phyloP scores from a whole-genome alignment of 208 protist genomes.

The Endotrypanum monterogeii region DNA sequence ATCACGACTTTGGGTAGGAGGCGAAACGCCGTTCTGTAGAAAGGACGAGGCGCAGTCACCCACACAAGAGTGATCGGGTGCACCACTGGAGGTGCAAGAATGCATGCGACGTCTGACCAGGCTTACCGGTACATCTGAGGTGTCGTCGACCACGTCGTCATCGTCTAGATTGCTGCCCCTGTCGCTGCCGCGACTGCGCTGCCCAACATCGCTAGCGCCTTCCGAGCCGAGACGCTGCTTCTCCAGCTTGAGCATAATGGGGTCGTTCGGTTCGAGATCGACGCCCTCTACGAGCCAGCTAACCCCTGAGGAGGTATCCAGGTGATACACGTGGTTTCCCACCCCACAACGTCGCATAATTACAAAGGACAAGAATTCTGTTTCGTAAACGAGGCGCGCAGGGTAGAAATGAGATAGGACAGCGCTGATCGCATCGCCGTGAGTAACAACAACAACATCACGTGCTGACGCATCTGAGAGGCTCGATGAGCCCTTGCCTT shows the following conservation, averaged over 20 bases:
- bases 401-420: constrained; percentile 70
- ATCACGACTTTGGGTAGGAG: no score
- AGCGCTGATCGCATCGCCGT: constrained; percentile 78
- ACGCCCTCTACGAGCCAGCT: constrained; percentile 59
- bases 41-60: background rate
- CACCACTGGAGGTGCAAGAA: no score
- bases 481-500: background rate
- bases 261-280: constrained; percentile 39
- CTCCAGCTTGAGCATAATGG: constrained; percentile 18
- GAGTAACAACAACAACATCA: constrained; percentile 70
- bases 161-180: background rate
- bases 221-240: constrained; percentile 9
- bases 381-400: constrained; percentile 66
- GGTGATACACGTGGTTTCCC: constrained; percentile 40
- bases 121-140: constrained; percentile 3
- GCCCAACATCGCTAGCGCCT: background rate
- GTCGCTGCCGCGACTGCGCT: background rate
- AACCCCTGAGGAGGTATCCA: constrained; percentile 51
- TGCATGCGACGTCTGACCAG: constrained; percentile 18
- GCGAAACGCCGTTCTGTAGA: background rate
- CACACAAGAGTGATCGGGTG: background rate
- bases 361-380: constrained; percentile 78
- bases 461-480: background rate
- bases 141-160: constrained; percentile 21
- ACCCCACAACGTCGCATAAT: constrained; percentile 44